Percentiles rank a stretch among this genome's conserved stretches.
phyloP scores from a whole-genome alignment of 129 eudicot genomes.

The Rutidosis leptorrhynchoides region DNA sequence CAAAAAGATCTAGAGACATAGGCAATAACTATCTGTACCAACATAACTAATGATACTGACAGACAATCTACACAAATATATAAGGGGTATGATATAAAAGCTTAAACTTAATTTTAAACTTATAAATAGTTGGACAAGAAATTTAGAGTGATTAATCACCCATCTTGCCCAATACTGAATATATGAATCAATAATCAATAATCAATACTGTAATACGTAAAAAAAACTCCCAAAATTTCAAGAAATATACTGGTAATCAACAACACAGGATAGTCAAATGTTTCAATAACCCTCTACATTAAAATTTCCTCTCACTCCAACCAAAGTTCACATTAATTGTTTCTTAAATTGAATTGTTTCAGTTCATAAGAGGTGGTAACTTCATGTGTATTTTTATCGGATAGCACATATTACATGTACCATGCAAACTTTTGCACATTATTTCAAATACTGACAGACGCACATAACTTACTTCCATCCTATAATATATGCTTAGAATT shows the following conservation, averaged over 20 bases:
- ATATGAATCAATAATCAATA: background rate
- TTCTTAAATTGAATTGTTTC: background rate
- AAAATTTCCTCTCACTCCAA: background rate
- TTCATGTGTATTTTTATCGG: background rate
- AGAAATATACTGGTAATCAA: background rate
- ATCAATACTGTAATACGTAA: no score
- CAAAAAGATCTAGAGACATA: no score
- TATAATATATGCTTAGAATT: no score
- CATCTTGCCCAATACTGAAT: background rate
- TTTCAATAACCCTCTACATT: background rate
- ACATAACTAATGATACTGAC: background rate
- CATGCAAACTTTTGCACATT: background rate
- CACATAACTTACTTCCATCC: no score
- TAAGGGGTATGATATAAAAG: constrained; percentile 1
- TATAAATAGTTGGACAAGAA: background rate
- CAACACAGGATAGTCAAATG: background rate
- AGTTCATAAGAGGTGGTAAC: background rate
- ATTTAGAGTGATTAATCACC: no score
- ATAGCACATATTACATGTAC: background rate
- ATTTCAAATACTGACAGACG: background rate
- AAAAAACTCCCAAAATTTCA: background rate
- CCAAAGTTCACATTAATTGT: background rate
- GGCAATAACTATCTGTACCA: background rate
- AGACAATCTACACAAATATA: background rate
- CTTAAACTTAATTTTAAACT: background rate